Evolutionary conservation across 176 grass and related monocot species (phyloP).

Genomic region (Eleusine indica): DNA sequence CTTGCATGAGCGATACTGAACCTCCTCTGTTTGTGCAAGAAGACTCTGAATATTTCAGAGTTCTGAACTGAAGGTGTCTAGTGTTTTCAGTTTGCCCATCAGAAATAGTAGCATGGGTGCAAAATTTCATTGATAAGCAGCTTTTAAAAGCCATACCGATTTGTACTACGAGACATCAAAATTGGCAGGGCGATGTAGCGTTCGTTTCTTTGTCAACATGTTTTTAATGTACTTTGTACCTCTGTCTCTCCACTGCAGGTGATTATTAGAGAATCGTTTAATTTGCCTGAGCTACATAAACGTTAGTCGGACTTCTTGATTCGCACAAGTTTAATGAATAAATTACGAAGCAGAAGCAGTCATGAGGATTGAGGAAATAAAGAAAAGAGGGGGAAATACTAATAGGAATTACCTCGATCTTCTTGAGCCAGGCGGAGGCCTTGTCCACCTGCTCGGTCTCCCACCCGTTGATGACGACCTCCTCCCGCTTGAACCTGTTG

Average conservation of each 20-base stretch:
- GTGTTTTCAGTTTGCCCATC: neutral
- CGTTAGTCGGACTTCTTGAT: neutral
- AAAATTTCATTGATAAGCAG: neutral
- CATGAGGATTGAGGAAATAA: neutral
- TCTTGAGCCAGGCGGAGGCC: constrained; percentile 73
- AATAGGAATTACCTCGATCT: constrained; percentile 64
- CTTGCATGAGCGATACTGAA: neutral
- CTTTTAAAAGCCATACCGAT: no score
- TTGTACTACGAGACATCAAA: no score
- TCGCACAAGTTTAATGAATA: neutral
- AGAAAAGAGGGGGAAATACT: neutral
- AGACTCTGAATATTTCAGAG: neutral
- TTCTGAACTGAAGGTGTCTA: neutral
- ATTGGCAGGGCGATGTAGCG: no score
- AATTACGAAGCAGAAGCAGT: neutral
- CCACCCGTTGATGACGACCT: constrained; percentile 91
- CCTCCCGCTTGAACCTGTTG: constrained; percentile 89
- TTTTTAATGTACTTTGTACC: no score
- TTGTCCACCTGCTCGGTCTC: constrained; percentile 83
- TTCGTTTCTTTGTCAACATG: no score
- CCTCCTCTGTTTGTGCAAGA: neutral
- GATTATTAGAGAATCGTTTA: neutral
- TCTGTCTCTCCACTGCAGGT: no score
- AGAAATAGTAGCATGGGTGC: neutral
- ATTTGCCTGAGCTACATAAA: neutral